phyloP scores from a whole-genome alignment of 2,329 filamentous ascomycete genomes.

The Penicillium oxalicum region DNA sequence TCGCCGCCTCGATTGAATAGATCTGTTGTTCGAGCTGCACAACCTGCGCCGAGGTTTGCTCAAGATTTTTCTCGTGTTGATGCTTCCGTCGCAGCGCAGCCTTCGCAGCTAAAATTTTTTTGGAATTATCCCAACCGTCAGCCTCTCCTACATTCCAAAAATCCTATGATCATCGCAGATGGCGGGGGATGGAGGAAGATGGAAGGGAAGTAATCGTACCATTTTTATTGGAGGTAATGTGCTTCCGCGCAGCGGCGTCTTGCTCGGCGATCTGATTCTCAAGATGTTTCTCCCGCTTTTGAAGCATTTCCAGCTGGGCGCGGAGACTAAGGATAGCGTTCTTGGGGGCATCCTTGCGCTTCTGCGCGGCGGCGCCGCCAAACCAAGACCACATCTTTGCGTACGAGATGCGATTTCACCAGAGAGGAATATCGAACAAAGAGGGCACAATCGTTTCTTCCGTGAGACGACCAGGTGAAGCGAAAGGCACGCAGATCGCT shows the following conservation, averaged over 20 bases:
- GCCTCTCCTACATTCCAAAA: neutral
- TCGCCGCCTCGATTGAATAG: constrained; percentile 93
- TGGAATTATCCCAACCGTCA: neutral
- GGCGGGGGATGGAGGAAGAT: neutral
- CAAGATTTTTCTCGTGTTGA: constrained; percentile 80
- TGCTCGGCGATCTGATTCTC: constrained; percentile 91
- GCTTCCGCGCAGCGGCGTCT: constrained; percentile 79
- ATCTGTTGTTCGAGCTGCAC: constrained; percentile 91
- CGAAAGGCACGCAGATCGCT: no score
- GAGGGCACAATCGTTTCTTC: no score
- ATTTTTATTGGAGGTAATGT: constrained; percentile 81
- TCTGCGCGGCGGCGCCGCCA: constrained; percentile 72
- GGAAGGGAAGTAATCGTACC: constrained; percentile 52
- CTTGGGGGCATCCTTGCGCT: constrained; percentile 90
- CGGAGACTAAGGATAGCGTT: constrained; percentile 88
- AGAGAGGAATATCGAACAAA: neutral
- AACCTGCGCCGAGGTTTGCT: constrained; percentile 86
- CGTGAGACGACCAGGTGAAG: no score
- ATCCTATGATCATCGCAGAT: neutral
- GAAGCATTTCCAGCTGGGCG: constrained; percentile 90
- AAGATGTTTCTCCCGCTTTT: constrained; percentile 89
- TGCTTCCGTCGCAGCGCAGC: constrained; percentile 90
- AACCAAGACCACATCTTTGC: constrained; percentile 76
- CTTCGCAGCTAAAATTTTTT: constrained; percentile 64
- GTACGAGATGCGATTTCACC: neutral